Evolutionary conservation across 208 protist species (phyloP).

Genomic region (Trichomonas vaginalis): DNA sequence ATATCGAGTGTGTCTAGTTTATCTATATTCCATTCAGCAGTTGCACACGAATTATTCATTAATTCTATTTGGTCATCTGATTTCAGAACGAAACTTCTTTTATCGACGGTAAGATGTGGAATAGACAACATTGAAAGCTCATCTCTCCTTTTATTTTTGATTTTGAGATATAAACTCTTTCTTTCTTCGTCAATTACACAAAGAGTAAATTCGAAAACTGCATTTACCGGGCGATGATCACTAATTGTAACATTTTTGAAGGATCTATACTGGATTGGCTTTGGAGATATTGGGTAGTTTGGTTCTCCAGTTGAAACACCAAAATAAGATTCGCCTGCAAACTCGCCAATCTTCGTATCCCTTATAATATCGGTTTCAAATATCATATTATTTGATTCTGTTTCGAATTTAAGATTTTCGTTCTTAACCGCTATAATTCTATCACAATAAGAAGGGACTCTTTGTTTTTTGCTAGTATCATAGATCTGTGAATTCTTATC

Average conservation of each 20-base stretch:
- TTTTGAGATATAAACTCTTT: neutral
- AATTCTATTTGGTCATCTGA: neutral
- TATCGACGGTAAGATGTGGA: neutral
- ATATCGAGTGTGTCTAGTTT: neutral
- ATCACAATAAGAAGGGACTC: slow-evolving; percentile 31
- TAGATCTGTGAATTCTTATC: slow-evolving; percentile 25
- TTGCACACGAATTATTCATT: neutral
- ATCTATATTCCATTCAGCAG: neutral
- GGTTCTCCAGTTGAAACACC: too few relatives aligned
- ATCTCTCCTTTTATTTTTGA: neutral
- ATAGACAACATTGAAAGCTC: neutral
- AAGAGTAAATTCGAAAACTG: neutral
- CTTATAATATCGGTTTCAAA: neutral
- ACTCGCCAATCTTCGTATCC: neutral
- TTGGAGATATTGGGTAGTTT: neutral
- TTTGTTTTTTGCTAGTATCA: slow-evolving; percentile 19
- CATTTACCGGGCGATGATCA: neutral
- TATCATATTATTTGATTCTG: neutral
- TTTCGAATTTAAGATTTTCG: neutral
- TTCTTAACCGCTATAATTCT: neutral
- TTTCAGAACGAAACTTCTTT: neutral
- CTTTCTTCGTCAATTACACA: neutral
- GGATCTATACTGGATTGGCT: neutral
- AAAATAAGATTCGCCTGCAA: neutral
- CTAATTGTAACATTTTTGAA: neutral